These are phyloP conservation scores for Papilionanthe hybrid DNA, from an alignment of 116 monocot species.

Conservation along the genomic window DNA sequence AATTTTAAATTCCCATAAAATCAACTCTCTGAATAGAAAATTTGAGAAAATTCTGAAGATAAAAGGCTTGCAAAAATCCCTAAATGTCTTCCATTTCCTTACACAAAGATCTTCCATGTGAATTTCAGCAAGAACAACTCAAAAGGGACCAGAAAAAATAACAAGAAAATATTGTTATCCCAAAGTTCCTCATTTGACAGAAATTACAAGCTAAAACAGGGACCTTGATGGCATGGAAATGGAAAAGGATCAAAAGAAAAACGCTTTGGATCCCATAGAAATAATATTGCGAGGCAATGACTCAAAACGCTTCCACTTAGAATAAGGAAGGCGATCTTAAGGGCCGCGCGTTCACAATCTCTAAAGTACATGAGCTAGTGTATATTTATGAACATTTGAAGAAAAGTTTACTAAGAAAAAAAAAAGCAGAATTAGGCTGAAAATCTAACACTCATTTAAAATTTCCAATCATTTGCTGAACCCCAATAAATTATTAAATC, in stretches of 20 bases:
- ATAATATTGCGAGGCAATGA: conserved; percentile 29
- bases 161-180: neutral
- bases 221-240: neutral
- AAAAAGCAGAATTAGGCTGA: neutral
- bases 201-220: conserved; percentile 6
- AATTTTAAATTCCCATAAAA: neutral
- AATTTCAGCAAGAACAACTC: conserved; percentile 14
- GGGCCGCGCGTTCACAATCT: conserved; percentile 26
- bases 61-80: neutral
- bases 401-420: no score
- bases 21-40: neutral
- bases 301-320: conserved; percentile 32
- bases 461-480: neutral
- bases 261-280: conserved; percentile 5
- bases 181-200: neutral
- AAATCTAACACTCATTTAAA: neutral
- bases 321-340: conserved; percentile 47
- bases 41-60: neutral
- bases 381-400: no score
- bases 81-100: conserved; percentile 15
- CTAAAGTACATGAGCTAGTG: neutral
- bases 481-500: neutral
- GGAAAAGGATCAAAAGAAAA: conserved; percentile 14
- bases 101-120: neutral
- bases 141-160: neutral